Percentiles rank a stretch among this genome's conserved stretches.
Evolutionary conservation across 257 asterid species (phyloP).

Genomic region (Coffea eugenioides): DNA sequence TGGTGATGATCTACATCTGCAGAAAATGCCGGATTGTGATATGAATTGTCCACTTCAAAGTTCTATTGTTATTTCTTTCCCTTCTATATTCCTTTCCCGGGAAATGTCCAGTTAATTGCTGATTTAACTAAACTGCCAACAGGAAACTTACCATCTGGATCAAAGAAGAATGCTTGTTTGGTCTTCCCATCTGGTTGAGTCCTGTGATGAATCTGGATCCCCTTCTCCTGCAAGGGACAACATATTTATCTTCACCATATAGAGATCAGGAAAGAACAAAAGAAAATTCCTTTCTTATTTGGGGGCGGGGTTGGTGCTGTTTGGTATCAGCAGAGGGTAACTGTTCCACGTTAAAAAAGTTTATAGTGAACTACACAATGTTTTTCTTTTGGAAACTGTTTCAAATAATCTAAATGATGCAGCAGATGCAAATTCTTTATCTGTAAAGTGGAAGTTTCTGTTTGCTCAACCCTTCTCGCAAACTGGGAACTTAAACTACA

Average conservation of each 20-base stretch:
- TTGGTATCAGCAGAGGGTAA: no score
- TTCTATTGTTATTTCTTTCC: neutral
- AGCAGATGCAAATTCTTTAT: no score
- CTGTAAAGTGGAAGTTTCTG: no score
- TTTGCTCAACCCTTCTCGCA: no score
- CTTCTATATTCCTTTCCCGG: neutral
- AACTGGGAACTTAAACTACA: no score
- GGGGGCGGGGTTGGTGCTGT: no score
- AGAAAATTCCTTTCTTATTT: no score
- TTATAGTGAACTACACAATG: no score
- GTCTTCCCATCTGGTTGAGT: conserved; percentile 66
- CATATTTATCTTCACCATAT: neutral
- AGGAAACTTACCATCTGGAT: conserved; percentile 76
- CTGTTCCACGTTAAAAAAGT: no score
- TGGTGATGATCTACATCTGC: neutral
- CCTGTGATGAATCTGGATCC: conserved; percentile 53
- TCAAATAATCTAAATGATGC: no score
- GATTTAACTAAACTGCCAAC: neutral
- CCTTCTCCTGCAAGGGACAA: conserved; percentile 53
- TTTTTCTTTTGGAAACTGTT: no score
- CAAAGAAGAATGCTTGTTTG: conserved; percentile 86
- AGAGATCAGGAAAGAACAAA: neutral
- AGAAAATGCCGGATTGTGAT: no score
- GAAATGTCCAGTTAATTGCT: neutral
- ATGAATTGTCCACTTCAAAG: neutral